These are phyloP conservation scores for Komagataella phaffii DNA, from an alignment of 805 yeast genomes.

Conservation along the genomic window DNA sequence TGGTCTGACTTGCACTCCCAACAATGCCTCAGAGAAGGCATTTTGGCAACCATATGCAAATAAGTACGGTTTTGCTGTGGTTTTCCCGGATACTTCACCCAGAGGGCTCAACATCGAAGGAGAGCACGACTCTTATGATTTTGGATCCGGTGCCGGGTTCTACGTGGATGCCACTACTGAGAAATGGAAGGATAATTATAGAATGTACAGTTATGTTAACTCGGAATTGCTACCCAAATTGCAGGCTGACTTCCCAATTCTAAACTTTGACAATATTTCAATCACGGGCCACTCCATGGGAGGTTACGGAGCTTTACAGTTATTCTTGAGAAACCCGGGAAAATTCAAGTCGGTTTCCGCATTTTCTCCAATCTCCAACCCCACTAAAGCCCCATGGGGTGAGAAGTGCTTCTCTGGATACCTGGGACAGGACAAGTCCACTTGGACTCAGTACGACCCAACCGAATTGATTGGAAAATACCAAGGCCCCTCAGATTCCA, in stretches of 20 bases:
- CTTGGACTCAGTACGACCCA: conserved; percentile 81
- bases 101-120: conserved; percentile 69
- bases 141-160: conserved; percentile 94
- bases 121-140: conserved; percentile 63
- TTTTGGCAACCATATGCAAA: conserved; percentile 72
- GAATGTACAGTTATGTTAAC: conserved; percentile 77
- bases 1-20: conserved; percentile 88
- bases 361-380: conserved; percentile 83
- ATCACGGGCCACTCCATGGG: conserved; percentile 99
- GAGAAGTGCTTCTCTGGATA: conserved; percentile 70
- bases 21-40: conserved; percentile 90
- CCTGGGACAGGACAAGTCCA: conserved; percentile 44
- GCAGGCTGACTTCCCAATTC: conserved; percentile 22
- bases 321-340: conserved; percentile 53
- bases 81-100: conserved; percentile 96
- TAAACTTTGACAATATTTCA: conserved; percentile 56
- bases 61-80: conserved; percentile 72
- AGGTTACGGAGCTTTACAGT: conserved; percentile 81
- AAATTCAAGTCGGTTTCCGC: conserved; percentile 73
- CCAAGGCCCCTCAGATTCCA: conserved; percentile 31
- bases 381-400: conserved; percentile 77
- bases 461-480: conserved; percentile 51
- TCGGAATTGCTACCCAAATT: conserved; percentile 53
- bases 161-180: conserved; percentile 72
- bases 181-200: conserved; percentile 62